phyloP scores from a whole-genome alignment of 2,329 filamentous ascomycete genomes.

The Penicillium sp. region DNA sequence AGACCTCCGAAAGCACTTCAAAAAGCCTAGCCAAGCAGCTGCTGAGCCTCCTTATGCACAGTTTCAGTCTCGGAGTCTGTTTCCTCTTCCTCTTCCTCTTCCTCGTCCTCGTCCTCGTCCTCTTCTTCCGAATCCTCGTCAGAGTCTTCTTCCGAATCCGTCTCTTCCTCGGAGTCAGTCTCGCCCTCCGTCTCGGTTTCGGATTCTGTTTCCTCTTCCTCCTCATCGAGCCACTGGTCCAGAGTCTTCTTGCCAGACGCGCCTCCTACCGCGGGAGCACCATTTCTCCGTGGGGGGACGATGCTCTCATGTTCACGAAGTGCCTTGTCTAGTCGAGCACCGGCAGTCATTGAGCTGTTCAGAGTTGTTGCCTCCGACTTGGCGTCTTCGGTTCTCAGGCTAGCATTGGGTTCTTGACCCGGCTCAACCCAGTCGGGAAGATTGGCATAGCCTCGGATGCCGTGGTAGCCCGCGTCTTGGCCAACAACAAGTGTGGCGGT shows the following conservation, averaged over 20 bases:
- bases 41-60: constrained; percentile 22
- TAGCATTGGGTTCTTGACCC: constrained; percentile 76
- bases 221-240: constrained; percentile 91
- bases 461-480: constrained; percentile 70
- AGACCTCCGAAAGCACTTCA: background rate
- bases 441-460: constrained; percentile 74
- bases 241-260: constrained; percentile 70
- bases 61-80: constrained; percentile 35
- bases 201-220: constrained; percentile 55
- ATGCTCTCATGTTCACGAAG: constrained; percentile 44
- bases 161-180: constrained; percentile 45
- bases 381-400: constrained; percentile 64
- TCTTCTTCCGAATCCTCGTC: constrained; percentile 45
- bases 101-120: constrained; percentile 31
- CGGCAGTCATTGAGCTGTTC: constrained; percentile 39
- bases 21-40: constrained; percentile 14
- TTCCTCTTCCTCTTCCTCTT: constrained; percentile 44
- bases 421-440: constrained; percentile 83
- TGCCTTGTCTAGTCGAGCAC: constrained; percentile 45
- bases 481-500: constrained; percentile 84
- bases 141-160: constrained; percentile 35
- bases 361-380: constrained; percentile 36
- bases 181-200: constrained; percentile 46
- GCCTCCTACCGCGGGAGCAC: constrained; percentile 22
- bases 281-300: constrained; percentile 14